Evolutionary conservation across 1,139 yeast species (phyloP), one percentile per base, ranked within the genome.

Genomic region (Debaryomycetaceae sp.): DNA sequence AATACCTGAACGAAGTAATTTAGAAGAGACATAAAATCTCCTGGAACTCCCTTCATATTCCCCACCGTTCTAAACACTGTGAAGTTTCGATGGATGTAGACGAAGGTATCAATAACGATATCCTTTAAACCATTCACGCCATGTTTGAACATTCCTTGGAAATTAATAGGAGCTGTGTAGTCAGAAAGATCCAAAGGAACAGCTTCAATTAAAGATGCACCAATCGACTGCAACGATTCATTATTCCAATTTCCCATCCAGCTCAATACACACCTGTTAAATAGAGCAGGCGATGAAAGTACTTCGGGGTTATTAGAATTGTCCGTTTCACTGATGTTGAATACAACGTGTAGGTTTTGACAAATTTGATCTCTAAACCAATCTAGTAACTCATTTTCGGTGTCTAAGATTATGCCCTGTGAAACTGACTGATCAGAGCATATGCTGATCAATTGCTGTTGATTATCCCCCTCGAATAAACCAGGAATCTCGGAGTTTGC

Each of bases 401-500:
- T 67, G 53, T 86, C 95, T 27, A 88, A 62, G 33, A 82, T 62
- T 6, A 83, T 60, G 0, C 95, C 95, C 42, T 78, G 81, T 4
- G 76, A 59, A 39, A 76, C 75, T 0, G 88, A 76, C 40, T 80
- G 82, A 24, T 82, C 85, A 23, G 73, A 65, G 50, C 96, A 84
- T 2, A 76, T 57, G 1, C 66, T 66, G 72, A 87, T 71, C 42
- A 90, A 64, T 3, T 72, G 52, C 0, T 70, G 66, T 43, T 69
- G 76, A 11, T 87, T 91, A 9, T 88, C 96, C 0, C 83, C 93
- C 51, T 82, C 89, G 61, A 88, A 93, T 20, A 93, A 68, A 2
- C 97, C 97, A 0, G 97, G 97, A 23, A 90, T 78, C 54, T 91
- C 97, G 0, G 97, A 88, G 60, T 91, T 93, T 0, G 98, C 97